Evolutionary conservation across 2,329 filamentous ascomycete species (phyloP).

Genomic region (Mycosphaerella arachidis): DNA sequence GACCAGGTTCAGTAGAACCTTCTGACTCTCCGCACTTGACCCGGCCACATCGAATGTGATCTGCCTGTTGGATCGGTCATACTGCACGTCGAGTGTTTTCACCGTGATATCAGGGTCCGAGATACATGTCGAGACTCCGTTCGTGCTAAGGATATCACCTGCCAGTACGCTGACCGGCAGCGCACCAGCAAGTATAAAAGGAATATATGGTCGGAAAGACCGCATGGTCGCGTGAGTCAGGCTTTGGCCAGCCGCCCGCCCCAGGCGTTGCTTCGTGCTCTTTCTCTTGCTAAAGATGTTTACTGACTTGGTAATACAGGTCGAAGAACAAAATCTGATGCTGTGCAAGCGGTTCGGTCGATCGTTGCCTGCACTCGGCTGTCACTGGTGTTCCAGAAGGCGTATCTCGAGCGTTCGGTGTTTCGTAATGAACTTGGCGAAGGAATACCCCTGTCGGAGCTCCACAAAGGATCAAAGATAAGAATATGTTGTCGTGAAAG

Average conservation of each 20-base stretch:
- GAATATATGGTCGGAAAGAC: conserved; percentile 22
- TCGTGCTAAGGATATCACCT: conserved; percentile 70
- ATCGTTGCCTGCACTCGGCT: conserved; percentile 9
- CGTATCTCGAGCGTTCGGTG: conserved; percentile 7
- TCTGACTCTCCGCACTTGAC: conserved; percentile 66
- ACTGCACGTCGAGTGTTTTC: conserved; percentile 69
- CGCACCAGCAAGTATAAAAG: conserved; percentile 30
- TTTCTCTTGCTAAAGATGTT: not conserved
- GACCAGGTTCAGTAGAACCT: conserved; percentile 70
- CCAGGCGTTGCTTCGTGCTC: not conserved
- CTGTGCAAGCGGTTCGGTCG: conserved; percentile 12
- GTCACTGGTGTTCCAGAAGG: conserved; percentile 5
- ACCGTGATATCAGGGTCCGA: conserved; percentile 60
- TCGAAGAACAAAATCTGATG: not conserved
- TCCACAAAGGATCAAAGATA: conserved; percentile 1
- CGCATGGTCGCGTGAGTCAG: conserved; percentile 28
- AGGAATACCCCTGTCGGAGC: conserved; percentile 6
- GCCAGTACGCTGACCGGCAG: conserved; percentile 53
- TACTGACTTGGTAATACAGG: not conserved
- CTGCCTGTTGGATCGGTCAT: conserved; percentile 67
- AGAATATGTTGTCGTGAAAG: not conserved
- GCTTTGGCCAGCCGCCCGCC: conserved; percentile 14
- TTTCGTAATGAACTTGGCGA: conserved; percentile 5
- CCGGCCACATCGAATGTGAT: conserved; percentile 81
- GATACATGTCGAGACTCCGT: conserved; percentile 72